These are phyloP conservation scores for Inga oerstediana DNA, from an alignment of 306 rosid species.

Conservation along the genomic window DNA sequence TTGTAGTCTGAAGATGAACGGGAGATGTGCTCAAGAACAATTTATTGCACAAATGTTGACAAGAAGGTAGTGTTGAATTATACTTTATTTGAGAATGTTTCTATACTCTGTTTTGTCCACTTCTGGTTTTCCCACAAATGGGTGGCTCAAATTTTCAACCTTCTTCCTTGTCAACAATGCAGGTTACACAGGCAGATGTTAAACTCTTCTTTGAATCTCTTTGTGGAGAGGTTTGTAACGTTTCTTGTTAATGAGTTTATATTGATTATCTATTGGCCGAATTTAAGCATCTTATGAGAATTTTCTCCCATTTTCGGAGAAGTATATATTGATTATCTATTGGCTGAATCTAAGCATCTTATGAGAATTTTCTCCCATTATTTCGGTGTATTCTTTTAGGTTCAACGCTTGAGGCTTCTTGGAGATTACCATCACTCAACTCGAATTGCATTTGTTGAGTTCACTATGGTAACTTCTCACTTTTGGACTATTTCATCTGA, in stretches of 20 bases:
- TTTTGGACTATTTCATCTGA: not conserved
- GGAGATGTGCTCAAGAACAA: slow-evolving; percentile 99
- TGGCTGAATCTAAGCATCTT: not conserved
- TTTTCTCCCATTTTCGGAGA: slow-evolving; percentile 21
- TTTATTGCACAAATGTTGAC: slow-evolving; percentile 96
- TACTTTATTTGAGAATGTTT: slow-evolving; percentile 26
- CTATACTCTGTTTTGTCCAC: not conserved
- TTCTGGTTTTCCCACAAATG: slow-evolving; percentile 22
- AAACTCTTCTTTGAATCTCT: slow-evolving; percentile 87
- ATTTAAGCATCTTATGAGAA: not conserved
- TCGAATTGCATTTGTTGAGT: slow-evolving; percentile 94
- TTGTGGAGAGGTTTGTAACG: slow-evolving; percentile 88
- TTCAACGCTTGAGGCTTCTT: slow-evolving; percentile 93
- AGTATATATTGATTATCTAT: not conserved
- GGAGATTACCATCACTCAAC: slow-evolving; percentile 98
- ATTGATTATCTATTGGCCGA: not conserved
- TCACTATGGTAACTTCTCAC: slow-evolving; percentile 62
- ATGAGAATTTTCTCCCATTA: slow-evolving; percentile 9
- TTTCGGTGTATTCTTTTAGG: slow-evolving; percentile 50
- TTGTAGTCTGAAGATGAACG: slow-evolving; percentile 90
- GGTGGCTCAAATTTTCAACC: slow-evolving; percentile 14
- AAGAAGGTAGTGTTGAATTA: slow-evolving; percentile 72
- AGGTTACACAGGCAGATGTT: slow-evolving; percentile 97
- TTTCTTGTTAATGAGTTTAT: slow-evolving; percentile 12
- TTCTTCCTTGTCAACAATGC: slow-evolving; percentile 35